Percentiles rank a stretch among this genome's conserved stretches.
Conservation (phyloP, 139 green algal species). For the Eudorina sp. region DNA sequence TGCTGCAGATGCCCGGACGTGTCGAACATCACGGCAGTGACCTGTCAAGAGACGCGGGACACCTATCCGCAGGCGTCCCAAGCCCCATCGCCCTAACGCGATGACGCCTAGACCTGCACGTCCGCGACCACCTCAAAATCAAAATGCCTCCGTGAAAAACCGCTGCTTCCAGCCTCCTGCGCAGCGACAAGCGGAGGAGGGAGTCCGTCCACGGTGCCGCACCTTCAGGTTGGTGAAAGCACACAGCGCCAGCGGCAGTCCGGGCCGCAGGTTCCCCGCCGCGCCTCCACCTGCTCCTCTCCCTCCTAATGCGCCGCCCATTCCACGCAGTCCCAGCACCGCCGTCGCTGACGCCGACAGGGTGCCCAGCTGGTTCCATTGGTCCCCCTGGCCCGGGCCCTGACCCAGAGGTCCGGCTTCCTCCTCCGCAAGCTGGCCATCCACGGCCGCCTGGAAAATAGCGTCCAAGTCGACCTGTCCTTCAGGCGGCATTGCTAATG, state of each 20-base stretch:
- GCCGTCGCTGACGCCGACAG: neutral
- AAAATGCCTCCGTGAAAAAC: too few species aligned
- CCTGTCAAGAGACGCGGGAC: too few species aligned
- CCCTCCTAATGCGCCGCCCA: neutral
- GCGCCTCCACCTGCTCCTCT: neutral
- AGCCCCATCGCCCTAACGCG: too few species aligned
- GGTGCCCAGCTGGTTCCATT: neutral
- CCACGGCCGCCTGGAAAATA: neutral
- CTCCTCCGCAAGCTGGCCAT: neutral
- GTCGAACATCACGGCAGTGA: too few species aligned
- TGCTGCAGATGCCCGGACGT: too few species aligned
- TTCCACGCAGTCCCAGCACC: neutral
- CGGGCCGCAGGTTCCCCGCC: neutral
- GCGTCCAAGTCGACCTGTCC: neutral
- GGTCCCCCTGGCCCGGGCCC: neutral
- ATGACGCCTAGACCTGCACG: too few species aligned
- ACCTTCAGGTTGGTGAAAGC: constrained; percentile 29
- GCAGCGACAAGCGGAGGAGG: too few species aligned
- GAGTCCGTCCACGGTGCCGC: too few species aligned
- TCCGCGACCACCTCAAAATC: too few species aligned
- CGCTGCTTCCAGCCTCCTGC: too few species aligned
- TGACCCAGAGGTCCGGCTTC: neutral
- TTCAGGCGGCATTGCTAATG: neutral
- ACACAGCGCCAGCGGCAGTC: constrained; percentile 23
- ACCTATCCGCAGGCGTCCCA: too few species aligned